Conservation (phyloP, 2,329 filamentous ascomycete species). For the Colletotrichum liaoningense region DNA sequence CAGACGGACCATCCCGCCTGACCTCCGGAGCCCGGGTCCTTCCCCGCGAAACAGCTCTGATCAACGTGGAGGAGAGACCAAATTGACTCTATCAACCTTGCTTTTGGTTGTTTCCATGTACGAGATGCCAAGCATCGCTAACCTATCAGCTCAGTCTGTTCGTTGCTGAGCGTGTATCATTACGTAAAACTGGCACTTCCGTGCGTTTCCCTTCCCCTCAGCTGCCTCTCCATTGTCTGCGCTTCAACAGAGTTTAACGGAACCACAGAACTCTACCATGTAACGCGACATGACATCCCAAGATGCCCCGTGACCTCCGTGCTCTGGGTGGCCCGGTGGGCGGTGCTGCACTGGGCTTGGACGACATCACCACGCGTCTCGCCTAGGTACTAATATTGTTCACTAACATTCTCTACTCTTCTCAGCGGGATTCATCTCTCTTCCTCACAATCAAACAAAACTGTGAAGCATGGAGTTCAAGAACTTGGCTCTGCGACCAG, state of each 20-base stretch:
- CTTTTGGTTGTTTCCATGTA: slow-evolving; percentile 14
- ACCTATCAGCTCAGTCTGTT: slow-evolving; percentile 15
- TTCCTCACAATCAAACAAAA: background rate
- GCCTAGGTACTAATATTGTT: background rate
- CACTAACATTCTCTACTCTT: background rate
- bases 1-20: slow-evolving; percentile 30
- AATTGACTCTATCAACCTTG: slow-evolving; percentile 12
- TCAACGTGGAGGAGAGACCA: background rate
- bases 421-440: background rate
- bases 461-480: slow-evolving; percentile 4
- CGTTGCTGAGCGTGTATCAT: slow-evolving; percentile 25
- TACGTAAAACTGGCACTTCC: slow-evolving; percentile 31
- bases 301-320: slow-evolving; percentile 19
- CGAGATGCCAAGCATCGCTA: slow-evolving; percentile 29
- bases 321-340: background rate
- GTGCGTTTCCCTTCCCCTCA: slow-evolving; percentile 30
- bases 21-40: slow-evolving; percentile 30
- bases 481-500: slow-evolving; percentile 3
- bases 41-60: slow-evolving; percentile 11
- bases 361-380: background rate
- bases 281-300: slow-evolving; percentile 6
- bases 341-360: background rate
- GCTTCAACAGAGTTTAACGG: slow-evolving; percentile 5
- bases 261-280: slow-evolving; percentile 15
- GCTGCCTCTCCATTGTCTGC: background rate